Base-by-base conservation (phyloP, 805 yeast species). In the Cyberlindnera euphorbiiphila region DNA sequence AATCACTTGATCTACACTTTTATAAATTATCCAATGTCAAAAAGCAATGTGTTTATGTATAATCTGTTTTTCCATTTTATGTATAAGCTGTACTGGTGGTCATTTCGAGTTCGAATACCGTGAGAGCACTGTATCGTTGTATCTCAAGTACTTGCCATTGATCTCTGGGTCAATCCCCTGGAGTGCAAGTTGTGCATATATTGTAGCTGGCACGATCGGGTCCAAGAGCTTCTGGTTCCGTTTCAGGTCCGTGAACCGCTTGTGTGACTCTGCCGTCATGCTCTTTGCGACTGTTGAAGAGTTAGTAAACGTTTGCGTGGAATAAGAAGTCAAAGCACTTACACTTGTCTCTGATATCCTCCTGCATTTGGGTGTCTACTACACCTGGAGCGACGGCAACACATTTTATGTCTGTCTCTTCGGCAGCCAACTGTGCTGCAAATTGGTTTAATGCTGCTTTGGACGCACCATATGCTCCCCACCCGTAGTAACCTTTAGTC, bases 341-440 rank as follows among this genome's bases (percentile, higher is more conserved):
- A 37, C 45, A 76, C 29, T 61, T 69, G 13, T 76, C 81, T 50
- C 98, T 76, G 40, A 91, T 88, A 37, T 77, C 81, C 7, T 47
- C 57, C 63, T 93, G 98, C 98, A 93, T 91, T 15, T 66, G 67
- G 1, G 98, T 91, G 56, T 86, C 86, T 2, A 93, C 97, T 2
- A 87, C 95, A 4, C 98, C 98, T 0, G 98, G 98, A 0, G 96
- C 96, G 17, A 93, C 71, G 0, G 96, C 69, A 9, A 88, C 63
- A 4, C 82, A 66, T 24, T 64, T 60, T n/a, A 87, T 62, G 0
- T 64, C 68, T 1, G 69, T 64, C 55, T 84, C 88, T 52, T 88
- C 96, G 6, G 63, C 66, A 1, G 85, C 81, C 12, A 91, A 57
- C 11, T 85, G 76, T 32, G 64, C 54, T 6, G 85, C 78, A 36